A percentile compares a stretch with the other conserved stretches of the same genome.
Evolutionary conservation across 2,329 filamentous ascomycete species (phyloP).

Genomic region (Claviceps humidiphila): DNA sequence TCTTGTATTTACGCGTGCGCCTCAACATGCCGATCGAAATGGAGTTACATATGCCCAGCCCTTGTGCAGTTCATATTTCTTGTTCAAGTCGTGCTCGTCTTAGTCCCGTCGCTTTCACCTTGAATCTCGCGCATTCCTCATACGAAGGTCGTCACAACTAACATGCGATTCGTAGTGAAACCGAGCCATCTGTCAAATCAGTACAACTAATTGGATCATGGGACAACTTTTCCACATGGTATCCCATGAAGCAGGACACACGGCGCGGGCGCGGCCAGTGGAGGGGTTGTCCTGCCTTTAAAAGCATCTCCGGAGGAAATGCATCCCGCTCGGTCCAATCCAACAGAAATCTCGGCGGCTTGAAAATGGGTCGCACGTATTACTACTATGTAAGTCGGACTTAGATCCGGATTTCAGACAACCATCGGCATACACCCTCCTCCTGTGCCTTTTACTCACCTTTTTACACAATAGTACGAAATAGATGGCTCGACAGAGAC

Average conservation of each 20-base stretch:
- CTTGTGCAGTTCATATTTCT: too few species aligned
- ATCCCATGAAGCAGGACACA: conserved; percentile 69
- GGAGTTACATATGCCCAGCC: too few species aligned
- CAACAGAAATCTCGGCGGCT: conserved; percentile 53
- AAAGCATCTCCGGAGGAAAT: conserved; percentile 74
- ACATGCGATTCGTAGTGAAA: conserved; percentile 33
- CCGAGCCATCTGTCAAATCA: conserved; percentile 46
- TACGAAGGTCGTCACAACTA: conserved; percentile 9
- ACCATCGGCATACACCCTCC: neutral
- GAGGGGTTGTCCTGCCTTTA: conserved; percentile 79
- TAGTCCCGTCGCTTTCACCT: neutral
- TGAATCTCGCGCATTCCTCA: too few species aligned
- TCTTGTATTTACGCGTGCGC: neutral
- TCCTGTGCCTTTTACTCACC: neutral
- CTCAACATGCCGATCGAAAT: neutral
- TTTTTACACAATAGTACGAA: conserved; percentile 50
- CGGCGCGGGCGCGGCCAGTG: conserved; percentile 64
- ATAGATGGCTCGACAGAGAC: conserved; percentile 66
- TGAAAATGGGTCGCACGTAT: conserved; percentile 87
- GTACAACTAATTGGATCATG: conserved; percentile 83
- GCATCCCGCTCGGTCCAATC: conserved; percentile 29
- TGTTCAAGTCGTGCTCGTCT: too few species aligned
- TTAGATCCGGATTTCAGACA: neutral
- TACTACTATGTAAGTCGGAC: conserved; percentile 73
- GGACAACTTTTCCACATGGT: conserved; percentile 78